These are phyloP conservation scores for Suillus occidentalis DNA, from an alignment of 768 basidiomycete species.

Conservation along the genomic window DNA sequence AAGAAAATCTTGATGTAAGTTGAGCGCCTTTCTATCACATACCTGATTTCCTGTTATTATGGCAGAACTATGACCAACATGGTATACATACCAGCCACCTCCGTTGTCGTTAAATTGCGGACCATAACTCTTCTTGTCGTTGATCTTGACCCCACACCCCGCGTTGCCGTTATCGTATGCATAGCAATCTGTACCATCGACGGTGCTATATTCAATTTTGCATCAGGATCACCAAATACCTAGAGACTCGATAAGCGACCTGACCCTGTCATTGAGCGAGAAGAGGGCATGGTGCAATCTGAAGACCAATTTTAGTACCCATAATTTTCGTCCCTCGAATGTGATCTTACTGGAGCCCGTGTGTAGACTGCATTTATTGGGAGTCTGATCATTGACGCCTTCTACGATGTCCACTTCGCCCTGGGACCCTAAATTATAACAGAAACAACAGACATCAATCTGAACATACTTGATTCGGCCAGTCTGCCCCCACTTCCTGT, in stretches of 20 bases:
- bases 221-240: constrained; percentile 2
- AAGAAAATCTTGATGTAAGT: constrained; percentile 38
- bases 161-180: constrained; percentile 22
- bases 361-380: constrained; percentile 34
- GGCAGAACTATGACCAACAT: neutral
- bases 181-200: constrained; percentile 25
- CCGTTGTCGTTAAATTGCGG: constrained; percentile 36
- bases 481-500: constrained; percentile 29
- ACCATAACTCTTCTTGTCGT: constrained; percentile 33
- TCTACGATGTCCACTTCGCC: constrained; percentile 35
- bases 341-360: constrained; percentile 13
- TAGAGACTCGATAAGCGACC: neutral
- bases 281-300: constrained; percentile 33
- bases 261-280: constrained; percentile 34
- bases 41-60: constrained; percentile 23
- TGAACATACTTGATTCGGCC: constrained; percentile 16
- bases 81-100: constrained; percentile 34
- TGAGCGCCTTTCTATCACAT: constrained; percentile 33
- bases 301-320: neutral
- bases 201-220: constrained; percentile 13
- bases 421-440: constrained; percentile 12
- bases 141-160: constrained; percentile 33
- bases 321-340: neutral
- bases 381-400: constrained; percentile 30
- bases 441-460: neutral